Percentiles rank a stretch among this genome's conserved stretches.
phyloP scores from a whole-genome alignment of 345 rosid species.

The Eutrema yunnanense region DNA sequence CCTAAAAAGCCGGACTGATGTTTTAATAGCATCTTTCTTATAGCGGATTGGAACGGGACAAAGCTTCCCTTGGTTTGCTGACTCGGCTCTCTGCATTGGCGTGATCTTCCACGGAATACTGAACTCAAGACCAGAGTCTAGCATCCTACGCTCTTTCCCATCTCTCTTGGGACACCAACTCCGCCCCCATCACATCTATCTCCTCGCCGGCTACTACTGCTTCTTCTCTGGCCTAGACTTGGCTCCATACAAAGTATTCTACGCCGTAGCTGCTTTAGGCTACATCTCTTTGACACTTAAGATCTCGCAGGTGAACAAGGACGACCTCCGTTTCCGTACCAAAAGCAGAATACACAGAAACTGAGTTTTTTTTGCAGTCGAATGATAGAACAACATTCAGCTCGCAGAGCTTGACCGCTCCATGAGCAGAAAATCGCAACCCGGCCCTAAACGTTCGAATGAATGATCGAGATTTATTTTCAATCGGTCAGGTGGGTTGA shows the following conservation, averaged over 20 bases:
- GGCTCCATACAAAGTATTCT: slow-evolving; percentile 75
- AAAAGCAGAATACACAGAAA: slow-evolving; percentile 79
- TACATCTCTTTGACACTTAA: slow-evolving; percentile 42
- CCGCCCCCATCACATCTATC: slow-evolving; percentile 47
- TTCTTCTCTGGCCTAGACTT: slow-evolving; percentile 65
- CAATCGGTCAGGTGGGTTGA: slow-evolving; percentile 11
- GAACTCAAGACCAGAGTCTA: slow-evolving; percentile 55
- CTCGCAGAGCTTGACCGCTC: neutral
- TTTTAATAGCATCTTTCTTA: slow-evolving; percentile 13
- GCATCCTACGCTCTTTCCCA: slow-evolving; percentile 43
- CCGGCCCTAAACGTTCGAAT: neutral
- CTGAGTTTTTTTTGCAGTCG: slow-evolving; percentile 23
- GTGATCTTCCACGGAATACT: slow-evolving; percentile 64
- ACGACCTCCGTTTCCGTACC: slow-evolving; percentile 47
- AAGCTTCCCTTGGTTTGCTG: slow-evolving; percentile 75
- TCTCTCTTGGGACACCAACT: slow-evolving; percentile 38
- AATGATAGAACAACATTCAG: neutral
- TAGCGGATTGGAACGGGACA: slow-evolving; percentile 84
- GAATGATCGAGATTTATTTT: slow-evolving; percentile 4
- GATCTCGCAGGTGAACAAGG: slow-evolving; percentile 47
- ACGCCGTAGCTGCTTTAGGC: slow-evolving; percentile 72
- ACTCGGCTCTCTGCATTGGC: slow-evolving; percentile 63
- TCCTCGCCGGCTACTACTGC: slow-evolving; percentile 62
- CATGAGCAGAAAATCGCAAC: neutral
- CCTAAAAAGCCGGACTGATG: neutral